These are phyloP conservation scores for Aspergillus jensenii DNA, from an alignment of 2,329 filamentous ascomycete genomes.

Conservation along the genomic window DNA sequence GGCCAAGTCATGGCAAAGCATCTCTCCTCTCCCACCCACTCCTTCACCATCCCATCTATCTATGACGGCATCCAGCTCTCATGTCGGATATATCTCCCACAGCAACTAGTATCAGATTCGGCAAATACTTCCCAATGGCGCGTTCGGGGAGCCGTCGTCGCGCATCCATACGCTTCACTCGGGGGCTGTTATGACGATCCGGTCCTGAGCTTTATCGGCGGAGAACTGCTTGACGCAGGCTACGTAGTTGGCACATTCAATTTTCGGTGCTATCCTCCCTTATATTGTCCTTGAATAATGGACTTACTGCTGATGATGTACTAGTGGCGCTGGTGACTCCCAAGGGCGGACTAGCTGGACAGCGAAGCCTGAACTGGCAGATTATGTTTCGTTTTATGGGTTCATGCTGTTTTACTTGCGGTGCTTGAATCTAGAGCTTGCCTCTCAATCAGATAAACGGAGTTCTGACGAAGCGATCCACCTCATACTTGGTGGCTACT, in stretches of 20 bases:
- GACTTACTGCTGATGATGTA: slow-evolving; percentile 14
- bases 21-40: slow-evolving; percentile 41
- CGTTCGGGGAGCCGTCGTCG: slow-evolving; percentile 64
- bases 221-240: slow-evolving; percentile 65
- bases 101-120: slow-evolving; percentile 18
- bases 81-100: slow-evolving; percentile 79
- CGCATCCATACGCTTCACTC: slow-evolving; percentile 87
- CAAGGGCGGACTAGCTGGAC: slow-evolving; percentile 85
- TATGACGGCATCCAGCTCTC: slow-evolving; percentile 74
- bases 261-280: slow-evolving; percentile 63
- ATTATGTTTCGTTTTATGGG: slow-evolving; percentile 80
- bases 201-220: slow-evolving; percentile 67
- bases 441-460: background rate
- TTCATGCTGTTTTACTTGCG: slow-evolving; percentile 75
- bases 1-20: slow-evolving; percentile 29
- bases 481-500: slow-evolving; percentile 75
- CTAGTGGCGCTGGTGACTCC: slow-evolving; percentile 73
- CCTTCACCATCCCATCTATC: slow-evolving; percentile 79
- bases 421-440: slow-evolving; percentile 45
- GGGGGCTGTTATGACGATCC: slow-evolving; percentile 84
- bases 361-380: slow-evolving; percentile 72
- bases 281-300: background rate
- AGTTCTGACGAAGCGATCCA: slow-evolving; percentile 18
- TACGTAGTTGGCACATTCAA: slow-evolving; percentile 87
- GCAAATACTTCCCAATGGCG: slow-evolving; percentile 28